Conservation (phyloP, 371 early-diverging fungal species). For the Mortierella sp. region DNA sequence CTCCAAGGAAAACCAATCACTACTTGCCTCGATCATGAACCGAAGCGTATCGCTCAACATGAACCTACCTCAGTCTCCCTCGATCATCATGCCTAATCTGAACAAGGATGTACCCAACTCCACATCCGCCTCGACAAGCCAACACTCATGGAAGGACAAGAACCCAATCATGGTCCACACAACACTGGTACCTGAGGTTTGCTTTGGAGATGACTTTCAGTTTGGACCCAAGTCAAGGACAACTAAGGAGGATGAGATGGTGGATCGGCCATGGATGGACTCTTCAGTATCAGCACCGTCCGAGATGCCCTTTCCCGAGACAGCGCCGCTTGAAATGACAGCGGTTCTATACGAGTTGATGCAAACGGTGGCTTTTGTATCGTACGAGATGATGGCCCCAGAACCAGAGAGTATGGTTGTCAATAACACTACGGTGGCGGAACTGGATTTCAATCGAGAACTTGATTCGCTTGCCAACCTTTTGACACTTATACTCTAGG, state of each 20-base stretch:
- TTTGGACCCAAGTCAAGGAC: slow-evolving; percentile 3
- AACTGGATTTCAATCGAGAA: slow-evolving; percentile 29
- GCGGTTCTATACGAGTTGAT: slow-evolving; percentile 27
- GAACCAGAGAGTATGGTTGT: not conserved
- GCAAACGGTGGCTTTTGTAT: slow-evolving; percentile 14
- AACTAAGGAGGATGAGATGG: not conserved
- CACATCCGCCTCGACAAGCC: slow-evolving; percentile 6
- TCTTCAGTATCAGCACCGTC: not conserved
- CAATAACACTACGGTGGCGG: slow-evolving; percentile 1
- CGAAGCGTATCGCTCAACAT: slow-evolving; percentile 3
- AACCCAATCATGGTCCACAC: slow-evolving; percentile 28
- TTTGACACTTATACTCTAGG: slow-evolving; percentile 22
- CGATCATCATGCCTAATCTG: slow-evolving; percentile 20
- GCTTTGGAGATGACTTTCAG: slow-evolving; percentile 22
- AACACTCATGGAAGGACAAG: slow-evolving; percentile 26
- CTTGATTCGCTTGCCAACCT: slow-evolving; percentile 24
- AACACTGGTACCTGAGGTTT: slow-evolving; percentile 23
- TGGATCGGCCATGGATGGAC: slow-evolving; percentile 17
- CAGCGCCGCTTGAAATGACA: slow-evolving; percentile 14
- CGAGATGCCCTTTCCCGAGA: not conserved
- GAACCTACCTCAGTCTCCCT: slow-evolving; percentile 19
- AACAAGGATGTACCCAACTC: slow-evolving; percentile 33
- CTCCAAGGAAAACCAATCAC: slow-evolving; percentile 27
- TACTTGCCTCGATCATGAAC: slow-evolving; percentile 26
- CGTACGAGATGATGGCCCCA: not conserved